Percentiles rank a stretch among this genome's conserved stretches.
Evolutionary conservation across 1,284 basidiomycete genomes (phyloP).

Genomic region (Entoloma clypeatum): DNA sequence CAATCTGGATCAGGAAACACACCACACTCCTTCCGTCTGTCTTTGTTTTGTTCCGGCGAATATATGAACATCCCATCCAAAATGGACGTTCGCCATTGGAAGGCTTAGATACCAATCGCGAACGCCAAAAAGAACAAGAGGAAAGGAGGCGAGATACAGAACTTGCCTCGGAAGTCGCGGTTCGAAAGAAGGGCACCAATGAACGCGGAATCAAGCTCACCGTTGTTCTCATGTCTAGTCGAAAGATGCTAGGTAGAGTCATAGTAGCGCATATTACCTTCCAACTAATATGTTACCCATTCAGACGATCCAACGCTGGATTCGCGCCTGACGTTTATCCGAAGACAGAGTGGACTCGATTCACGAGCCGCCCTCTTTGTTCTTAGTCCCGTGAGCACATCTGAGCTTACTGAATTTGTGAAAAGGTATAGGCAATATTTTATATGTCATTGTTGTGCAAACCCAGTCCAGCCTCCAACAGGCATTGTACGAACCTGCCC

Average conservation of each 20-base stretch:
- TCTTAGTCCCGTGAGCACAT: conserved; percentile 80
- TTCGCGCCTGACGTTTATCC: conserved; percentile 77
- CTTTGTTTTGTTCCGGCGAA: conserved; percentile 84
- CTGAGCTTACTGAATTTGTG: conserved; percentile 84
- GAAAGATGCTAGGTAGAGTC: conserved; percentile 72
- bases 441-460: not conserved
- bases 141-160: conserved; percentile 73
- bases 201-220: conserved; percentile 93
- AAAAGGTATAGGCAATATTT: conserved; percentile 50
- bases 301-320: conserved; percentile 86
- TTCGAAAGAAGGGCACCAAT: conserved; percentile 72
- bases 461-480: conserved; percentile 64
- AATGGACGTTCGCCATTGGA: conserved; percentile 50
- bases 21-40: conserved; percentile 87
- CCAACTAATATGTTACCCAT: not conserved
- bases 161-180: conserved; percentile 73
- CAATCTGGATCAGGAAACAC: conserved; percentile 97
- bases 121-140: conserved; percentile 56
- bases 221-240: conserved; percentile 88
- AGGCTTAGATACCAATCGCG: conserved; percentile 45
- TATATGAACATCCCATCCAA: conserved; percentile 62
- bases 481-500: conserved; percentile 81
- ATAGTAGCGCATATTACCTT: conserved; percentile 4
- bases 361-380: conserved; percentile 92
- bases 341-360: conserved; percentile 85